Conservation (phyloP, 2,329 filamentous ascomycete species). For the Myriosclerotinia duriaeana region DNA sequence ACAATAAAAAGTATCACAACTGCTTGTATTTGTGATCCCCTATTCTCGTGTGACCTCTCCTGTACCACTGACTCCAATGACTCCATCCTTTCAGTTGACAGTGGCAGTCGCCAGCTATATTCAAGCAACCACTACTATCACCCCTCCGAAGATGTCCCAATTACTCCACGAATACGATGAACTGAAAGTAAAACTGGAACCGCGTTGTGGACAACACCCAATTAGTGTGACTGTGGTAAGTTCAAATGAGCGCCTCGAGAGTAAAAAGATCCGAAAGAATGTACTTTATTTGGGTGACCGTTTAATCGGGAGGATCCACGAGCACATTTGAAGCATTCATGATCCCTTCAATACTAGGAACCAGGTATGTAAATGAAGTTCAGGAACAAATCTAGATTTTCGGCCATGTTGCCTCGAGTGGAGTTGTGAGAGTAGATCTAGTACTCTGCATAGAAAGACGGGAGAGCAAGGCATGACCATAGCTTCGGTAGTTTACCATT, state of each 20-base stretch:
- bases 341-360: background rate
- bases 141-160: constrained; percentile 8
- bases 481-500: constrained; percentile 2
- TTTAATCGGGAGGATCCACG: background rate
- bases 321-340: constrained; percentile 11
- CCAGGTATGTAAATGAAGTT: constrained; percentile 12
- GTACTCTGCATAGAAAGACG: constrained; percentile 8
- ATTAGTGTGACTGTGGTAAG: background rate
- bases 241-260: background rate
- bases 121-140: background rate
- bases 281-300: constrained; percentile 6
- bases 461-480: constrained; percentile 7
- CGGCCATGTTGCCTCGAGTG: constrained; percentile 10
- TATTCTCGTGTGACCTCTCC: constrained; percentile 13
- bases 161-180: background rate
- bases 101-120: background rate
- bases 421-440: constrained; percentile 8
- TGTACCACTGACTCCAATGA: background rate
- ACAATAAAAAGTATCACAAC: constrained; percentile 43
- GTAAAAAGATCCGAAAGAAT: background rate
- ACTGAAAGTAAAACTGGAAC: constrained; percentile 1
- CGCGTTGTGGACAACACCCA: background rate
- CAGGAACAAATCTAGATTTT: constrained; percentile 3
- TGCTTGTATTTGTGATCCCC: constrained; percentile 38
- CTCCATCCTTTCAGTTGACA: constrained; percentile 6